These are phyloP conservation scores for Berberis thunbergii DNA, from an alignment of 164 flowering plant genomes.

Conservation along the genomic window DNA sequence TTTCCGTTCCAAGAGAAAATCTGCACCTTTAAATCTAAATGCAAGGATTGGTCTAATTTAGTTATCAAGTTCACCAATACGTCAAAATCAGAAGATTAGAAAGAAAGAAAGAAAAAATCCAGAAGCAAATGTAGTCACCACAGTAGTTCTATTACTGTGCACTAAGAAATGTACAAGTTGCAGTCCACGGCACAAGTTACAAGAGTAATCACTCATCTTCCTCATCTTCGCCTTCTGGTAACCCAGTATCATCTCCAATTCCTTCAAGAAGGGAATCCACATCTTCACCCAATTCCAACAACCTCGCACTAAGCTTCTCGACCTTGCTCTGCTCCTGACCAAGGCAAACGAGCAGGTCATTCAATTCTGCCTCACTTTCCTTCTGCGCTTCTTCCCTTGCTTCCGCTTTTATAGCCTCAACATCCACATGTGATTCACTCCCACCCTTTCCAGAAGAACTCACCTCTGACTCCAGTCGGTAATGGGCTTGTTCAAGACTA, in stretches of 20 bases:
- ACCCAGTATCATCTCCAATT: slow-evolving; percentile 70
- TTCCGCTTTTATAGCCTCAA: slow-evolving; percentile 60
- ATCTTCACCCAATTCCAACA: slow-evolving; percentile 80
- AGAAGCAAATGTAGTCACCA: too few relatives aligned
- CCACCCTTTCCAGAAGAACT: slow-evolving; percentile 40
- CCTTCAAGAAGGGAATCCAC: slow-evolving; percentile 85
- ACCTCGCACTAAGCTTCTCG: slow-evolving; percentile 65
- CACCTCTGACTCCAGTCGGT: slow-evolving; percentile 60
- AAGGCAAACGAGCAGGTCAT: slow-evolving; percentile 80
- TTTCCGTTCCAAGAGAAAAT: too few relatives aligned
- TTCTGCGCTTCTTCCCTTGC: slow-evolving; percentile 86
- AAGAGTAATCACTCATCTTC: slow-evolving; percentile 23
- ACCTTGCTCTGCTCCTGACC: slow-evolving; percentile 98
- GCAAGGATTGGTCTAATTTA: too few relatives aligned
- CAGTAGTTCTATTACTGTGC: too few relatives aligned
- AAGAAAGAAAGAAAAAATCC: too few relatives aligned
- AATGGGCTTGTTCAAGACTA: slow-evolving; percentile 78
- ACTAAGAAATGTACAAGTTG: too few relatives aligned
- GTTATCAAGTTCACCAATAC: too few relatives aligned
- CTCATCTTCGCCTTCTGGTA: slow-evolving; percentile 50
- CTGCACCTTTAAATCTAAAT: too few relatives aligned
- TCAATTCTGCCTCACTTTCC: slow-evolving; percentile 86
- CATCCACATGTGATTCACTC: slow-evolving; percentile 27
- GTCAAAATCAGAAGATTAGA: too few relatives aligned
- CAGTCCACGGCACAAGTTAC: too few relatives aligned